These are phyloP conservation scores for Globisporangium heterothallicum DNA, from an alignment of 352 stramenopile species.

Conservation along the genomic window DNA sequence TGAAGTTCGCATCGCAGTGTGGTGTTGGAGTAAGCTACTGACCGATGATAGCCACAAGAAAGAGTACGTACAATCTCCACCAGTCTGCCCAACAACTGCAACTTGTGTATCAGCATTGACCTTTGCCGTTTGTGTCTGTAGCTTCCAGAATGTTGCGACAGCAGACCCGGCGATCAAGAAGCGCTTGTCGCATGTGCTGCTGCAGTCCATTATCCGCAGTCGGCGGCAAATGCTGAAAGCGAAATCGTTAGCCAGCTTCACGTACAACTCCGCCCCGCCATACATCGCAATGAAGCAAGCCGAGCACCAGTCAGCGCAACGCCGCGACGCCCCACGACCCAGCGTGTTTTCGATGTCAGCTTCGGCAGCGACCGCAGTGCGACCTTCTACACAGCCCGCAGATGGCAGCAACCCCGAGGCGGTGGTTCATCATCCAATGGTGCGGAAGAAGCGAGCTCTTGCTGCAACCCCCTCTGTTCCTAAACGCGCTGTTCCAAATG, in stretches of 20 bases:
- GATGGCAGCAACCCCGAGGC: not conserved
- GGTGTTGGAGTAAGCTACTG: conserved; percentile 68
- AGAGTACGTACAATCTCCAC: conserved; percentile 27
- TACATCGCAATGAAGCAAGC: not conserved
- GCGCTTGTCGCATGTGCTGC: conserved; percentile 36
- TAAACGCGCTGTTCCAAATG: conserved; percentile 18
- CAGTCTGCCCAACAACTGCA: too few relatives aligned
- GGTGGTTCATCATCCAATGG: conserved; percentile 50
- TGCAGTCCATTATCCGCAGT: conserved; percentile 67
- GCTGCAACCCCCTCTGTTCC: conserved; percentile 12
- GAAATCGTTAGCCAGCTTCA: conserved; percentile 18
- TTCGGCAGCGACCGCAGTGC: not conserved
- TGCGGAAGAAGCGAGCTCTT: conserved; percentile 43
- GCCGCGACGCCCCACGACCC: not conserved
- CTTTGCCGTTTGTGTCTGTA: conserved; percentile 11
- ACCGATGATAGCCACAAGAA: conserved; percentile 29
- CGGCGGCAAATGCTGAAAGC: conserved; percentile 73
- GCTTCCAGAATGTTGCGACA: conserved; percentile 31
- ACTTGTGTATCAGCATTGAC: too few relatives aligned
- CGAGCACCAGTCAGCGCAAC: not conserved
- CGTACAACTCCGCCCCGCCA: conserved; percentile 7
- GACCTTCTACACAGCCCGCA: not conserved
- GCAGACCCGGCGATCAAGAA: conserved; percentile 21
- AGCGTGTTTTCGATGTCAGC: conserved; percentile 2
- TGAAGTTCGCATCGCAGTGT: conserved; percentile 65